Conservation (phyloP, 495 filamentous ascomycete species). For the Chaetomium cochliodes region DNA sequence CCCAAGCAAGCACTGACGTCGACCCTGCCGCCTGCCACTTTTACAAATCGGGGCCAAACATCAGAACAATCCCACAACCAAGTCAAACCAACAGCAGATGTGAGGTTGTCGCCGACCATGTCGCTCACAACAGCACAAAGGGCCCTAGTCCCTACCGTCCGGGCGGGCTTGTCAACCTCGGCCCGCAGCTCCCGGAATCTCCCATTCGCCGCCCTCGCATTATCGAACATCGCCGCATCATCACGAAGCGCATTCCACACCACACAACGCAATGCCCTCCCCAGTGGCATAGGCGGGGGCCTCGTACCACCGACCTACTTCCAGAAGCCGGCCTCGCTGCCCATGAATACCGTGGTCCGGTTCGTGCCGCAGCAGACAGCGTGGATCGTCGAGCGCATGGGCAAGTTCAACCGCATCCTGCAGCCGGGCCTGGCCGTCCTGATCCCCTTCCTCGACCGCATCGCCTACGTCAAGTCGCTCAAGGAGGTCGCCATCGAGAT, state of each 20-base stretch:
- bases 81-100: neutral
- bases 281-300: conserved; percentile 31
- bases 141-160: conserved; percentile 34
- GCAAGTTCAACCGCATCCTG: conserved; percentile 88
- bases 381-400: conserved; percentile 99
- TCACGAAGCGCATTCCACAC: conserved; percentile 32
- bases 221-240: neutral
- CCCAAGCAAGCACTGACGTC: neutral
- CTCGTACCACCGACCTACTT: conserved; percentile 55
- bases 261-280: conserved; percentile 25
- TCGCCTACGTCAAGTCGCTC: conserved; percentile 95
- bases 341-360: conserved; percentile 90
- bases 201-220: conserved; percentile 21
- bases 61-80: neutral
- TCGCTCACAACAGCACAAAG: conserved; percentile 37
- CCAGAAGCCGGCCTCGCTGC: conserved; percentile 57
- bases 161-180: conserved; percentile 23
- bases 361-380: conserved; percentile 99
- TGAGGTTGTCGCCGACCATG: conserved; percentile 28
- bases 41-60: neutral
- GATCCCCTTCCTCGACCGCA: conserved; percentile 88
- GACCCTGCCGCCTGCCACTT: neutral
- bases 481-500: conserved; percentile 97
- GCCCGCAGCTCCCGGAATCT: conserved; percentile 20
- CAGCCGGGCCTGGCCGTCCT: conserved; percentile 88